These are phyloP conservation scores for Mollisiaceae sp. DNA, from an alignment of 2,329 filamentous ascomycete species.

Conservation along the genomic window DNA sequence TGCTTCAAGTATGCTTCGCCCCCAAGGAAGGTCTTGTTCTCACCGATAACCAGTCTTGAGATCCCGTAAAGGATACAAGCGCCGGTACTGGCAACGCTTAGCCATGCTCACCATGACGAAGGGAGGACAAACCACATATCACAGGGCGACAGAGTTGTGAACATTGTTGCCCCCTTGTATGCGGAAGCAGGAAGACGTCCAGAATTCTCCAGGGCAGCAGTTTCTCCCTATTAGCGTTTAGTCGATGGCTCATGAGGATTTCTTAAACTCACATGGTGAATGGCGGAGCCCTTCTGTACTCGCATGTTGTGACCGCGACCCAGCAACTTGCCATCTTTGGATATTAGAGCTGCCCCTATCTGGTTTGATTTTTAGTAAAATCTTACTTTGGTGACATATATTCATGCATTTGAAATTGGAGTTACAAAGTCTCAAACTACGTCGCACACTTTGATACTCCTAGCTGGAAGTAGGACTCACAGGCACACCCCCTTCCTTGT, in stretches of 20 bases:
- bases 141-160: constrained; percentile 79
- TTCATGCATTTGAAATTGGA: background rate
- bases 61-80: constrained; percentile 79
- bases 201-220: constrained; percentile 75
- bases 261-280: constrained; percentile 65
- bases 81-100: constrained; percentile 56
- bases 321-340: constrained; percentile 70
- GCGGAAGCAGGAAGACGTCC: constrained; percentile 71
- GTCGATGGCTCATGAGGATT: background rate
- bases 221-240: constrained; percentile 65
- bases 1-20: constrained; percentile 73
- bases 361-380: constrained; percentile 34
- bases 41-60: constrained; percentile 74
- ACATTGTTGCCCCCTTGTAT: constrained; percentile 79
- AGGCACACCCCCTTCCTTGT: constrained; percentile 54
- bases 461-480: constrained; percentile 41
- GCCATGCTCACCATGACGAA: background rate
- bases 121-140: constrained; percentile 63
- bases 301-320: constrained; percentile 78
- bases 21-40: constrained; percentile 77
- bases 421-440: background rate
- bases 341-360: constrained; percentile 66
- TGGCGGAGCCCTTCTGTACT: constrained; percentile 72
- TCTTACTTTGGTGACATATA: background rate
- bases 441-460: background rate